phyloP scores from a whole-genome alignment of 2,329 filamentous ascomycete species.

The Gaeumannomyces sp. region DNA sequence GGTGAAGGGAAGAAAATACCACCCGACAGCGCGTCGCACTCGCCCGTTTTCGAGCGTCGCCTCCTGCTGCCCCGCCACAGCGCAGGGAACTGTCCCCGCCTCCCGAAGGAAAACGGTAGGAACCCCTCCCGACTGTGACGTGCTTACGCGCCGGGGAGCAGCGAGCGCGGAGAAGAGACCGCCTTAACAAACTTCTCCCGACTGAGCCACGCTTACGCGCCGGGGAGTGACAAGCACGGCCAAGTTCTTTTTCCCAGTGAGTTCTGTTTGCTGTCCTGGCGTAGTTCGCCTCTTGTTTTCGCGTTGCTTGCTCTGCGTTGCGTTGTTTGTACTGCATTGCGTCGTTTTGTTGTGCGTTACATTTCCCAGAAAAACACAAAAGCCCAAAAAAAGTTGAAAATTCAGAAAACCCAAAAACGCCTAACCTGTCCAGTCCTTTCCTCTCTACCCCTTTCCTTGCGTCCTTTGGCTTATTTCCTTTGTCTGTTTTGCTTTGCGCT shows the following conservation, averaged over 20 bases:
- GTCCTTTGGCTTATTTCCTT: not conserved
- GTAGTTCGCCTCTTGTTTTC: not conserved
- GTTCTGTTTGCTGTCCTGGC: not conserved
- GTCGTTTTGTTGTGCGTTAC: not conserved
- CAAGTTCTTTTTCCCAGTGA: not conserved
- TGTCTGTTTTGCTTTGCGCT: not conserved
- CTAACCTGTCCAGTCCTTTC: not conserved
- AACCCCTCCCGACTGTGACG: no score
- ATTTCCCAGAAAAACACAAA: not conserved
- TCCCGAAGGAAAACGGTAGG: no score
- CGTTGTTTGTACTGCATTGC: not conserved
- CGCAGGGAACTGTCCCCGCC: no score
- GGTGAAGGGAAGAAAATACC: no score
- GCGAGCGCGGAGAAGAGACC: no score
- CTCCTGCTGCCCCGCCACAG: no score
- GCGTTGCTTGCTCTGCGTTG: not conserved
- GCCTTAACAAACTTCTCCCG: no score
- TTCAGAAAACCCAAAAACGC: not conserved
- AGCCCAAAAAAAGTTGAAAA: constrained; percentile 3
- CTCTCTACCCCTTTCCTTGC: not conserved
- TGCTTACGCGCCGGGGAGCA: no score
- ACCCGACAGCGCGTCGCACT: no score
- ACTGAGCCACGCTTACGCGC: not conserved
- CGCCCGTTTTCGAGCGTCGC: no score
- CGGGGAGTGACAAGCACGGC: not conserved